Evolutionary conservation across 2,329 filamentous ascomycete genomes (phyloP), one percentile per base, ranked within the genome.

Genomic region (Paramyrothecium roridum): DNA sequence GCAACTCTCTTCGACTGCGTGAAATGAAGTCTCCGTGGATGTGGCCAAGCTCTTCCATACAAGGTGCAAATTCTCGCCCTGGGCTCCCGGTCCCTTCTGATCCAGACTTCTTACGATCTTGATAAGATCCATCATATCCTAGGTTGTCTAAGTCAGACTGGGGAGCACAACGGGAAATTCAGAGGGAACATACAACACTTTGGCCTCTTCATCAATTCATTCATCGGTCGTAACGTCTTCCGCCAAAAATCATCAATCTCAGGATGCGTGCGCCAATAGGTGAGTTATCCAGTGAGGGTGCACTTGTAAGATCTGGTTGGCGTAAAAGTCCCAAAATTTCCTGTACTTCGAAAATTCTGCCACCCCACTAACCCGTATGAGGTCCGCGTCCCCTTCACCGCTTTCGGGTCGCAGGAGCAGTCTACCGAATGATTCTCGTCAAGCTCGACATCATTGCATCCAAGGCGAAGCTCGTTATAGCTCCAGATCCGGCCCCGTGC

Each of bases 1-100:
- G 52, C 84, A 78, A 56, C 78, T 82, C 61, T 84, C 80, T 60
- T 85, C 82, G 3, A 79, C 76, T 2, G 81, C 81, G 58, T 77
- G 80, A 48, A 81, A 81, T 37, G 71, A 69, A 2, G 71, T 70
- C 21, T 72, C 65, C 3, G 71, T 72, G 2, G 73, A 72, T 2
- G 73, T 70, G 4, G 75, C 72, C n/a, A 85, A 68, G 7, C 72
- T 68, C 8, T 67, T 70, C 81, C 80, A 84, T 16, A 85, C 61
- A 20, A 69, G 68, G 53, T 75, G 69, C 43, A 85, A 72, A 33
- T 79, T 81, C 55, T 80, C 72, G 54, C 76, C 61, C 72, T 73
- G 57, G 64, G 67, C 54, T 69, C 75, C 75, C 17, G 76, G 70
- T 40, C 72, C 75, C 56, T 72, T 76, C 56, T 84, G 79, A 58